Percentiles rank a stretch among this genome's conserved stretches.
Evolutionary conservation across 1,284 basidiomycete genomes (phyloP).

Genomic region (Porodaedalea pini): DNA sequence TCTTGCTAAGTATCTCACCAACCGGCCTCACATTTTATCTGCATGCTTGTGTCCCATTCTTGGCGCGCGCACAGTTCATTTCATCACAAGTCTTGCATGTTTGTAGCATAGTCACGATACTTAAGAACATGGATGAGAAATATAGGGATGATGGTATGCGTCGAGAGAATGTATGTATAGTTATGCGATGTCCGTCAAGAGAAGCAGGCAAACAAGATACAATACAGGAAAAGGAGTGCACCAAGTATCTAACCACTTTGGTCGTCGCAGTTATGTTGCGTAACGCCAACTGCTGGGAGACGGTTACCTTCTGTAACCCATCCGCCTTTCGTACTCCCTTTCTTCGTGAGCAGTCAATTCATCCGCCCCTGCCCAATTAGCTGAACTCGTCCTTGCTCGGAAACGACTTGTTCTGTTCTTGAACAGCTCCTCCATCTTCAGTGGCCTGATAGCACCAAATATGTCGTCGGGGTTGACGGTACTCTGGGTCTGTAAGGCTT

Average conservation of each 20-base stretch:
- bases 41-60: no score
- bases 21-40: no score
- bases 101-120: neutral
- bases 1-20: no score
- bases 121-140: conserved; percentile 6
- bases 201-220: neutral
- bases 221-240: neutral
- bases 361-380: conserved; percentile 90
- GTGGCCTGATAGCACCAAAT: conserved; percentile 80
- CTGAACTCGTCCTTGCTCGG: conserved; percentile 84
- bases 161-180: neutral
- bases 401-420: conserved; percentile 73
- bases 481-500: conserved; percentile 76
- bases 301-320: conserved; percentile 66
- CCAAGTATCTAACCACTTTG: neutral
- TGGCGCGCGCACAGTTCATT: no score
- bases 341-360: conserved; percentile 80
- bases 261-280: no score
- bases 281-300: neutral
- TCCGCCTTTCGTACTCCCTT: conserved; percentile 79
- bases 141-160: neutral
- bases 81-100: neutral
- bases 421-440: conserved; percentile 87
- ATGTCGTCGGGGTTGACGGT: conserved; percentile 88
- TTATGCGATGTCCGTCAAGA: neutral